These are phyloP conservation scores for Tuber aestivum DNA, from an alignment of 495 filamentous ascomycete species.

Conservation along the genomic window DNA sequence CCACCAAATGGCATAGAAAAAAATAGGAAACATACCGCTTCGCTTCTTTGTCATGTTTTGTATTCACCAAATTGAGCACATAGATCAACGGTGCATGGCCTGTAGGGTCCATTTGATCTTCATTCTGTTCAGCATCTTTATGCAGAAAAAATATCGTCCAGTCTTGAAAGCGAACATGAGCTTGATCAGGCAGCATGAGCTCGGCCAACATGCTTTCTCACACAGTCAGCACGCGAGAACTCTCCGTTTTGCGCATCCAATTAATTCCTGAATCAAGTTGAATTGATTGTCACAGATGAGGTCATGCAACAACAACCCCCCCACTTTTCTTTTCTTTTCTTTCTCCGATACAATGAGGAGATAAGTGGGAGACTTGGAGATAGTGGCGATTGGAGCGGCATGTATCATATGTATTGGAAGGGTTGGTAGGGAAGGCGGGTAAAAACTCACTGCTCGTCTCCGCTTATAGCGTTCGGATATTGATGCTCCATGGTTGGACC, in stretches of 20 bases:
- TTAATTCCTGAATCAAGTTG: neutral
- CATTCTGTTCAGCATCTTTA: conserved; percentile 78
- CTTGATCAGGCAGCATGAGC: conserved; percentile 97
- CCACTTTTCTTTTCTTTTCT: conserved; percentile 1
- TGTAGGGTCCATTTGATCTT: conserved; percentile 61
- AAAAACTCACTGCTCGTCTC: conserved; percentile 64
- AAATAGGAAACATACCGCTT: conserved; percentile 55
- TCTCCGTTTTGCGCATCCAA: conserved; percentile 8
- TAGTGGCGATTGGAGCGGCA: conserved; percentile 2
- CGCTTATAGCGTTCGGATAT: conserved; percentile 86
- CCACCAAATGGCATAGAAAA: neutral
- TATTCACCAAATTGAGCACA: conserved; percentile 95
- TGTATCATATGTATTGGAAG: neutral
- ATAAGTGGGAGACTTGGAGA: neutral
- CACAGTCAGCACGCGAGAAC: conserved; percentile 22
- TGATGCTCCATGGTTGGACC: conserved; percentile 98
- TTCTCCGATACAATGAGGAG: conserved; percentile 5
- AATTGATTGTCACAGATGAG: neutral
- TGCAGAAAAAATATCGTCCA: conserved; percentile 99
- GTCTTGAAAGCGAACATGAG: conserved; percentile 89
- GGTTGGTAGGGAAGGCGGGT: conserved; percentile 2
- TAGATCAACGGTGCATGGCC: conserved; percentile 93
- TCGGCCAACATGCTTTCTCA: conserved; percentile 78
- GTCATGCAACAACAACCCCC: neutral
- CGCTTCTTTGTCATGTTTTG: conserved; percentile 85